Base-by-base conservation (phyloP, 23 red algal species). In the Gracilaria caudata region DNA sequence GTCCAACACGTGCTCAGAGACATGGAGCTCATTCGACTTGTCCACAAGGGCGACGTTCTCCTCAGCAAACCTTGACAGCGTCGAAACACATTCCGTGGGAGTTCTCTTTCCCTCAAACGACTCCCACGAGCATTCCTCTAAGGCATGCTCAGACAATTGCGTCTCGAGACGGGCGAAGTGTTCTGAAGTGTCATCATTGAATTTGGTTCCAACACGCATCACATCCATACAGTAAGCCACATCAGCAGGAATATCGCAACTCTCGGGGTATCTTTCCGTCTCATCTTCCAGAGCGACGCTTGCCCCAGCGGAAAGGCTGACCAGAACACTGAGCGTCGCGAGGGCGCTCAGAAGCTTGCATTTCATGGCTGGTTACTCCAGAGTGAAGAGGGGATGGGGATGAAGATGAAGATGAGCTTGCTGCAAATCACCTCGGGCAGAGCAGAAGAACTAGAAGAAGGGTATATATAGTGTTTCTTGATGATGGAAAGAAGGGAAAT, bases 181-280 rank as follows among this genome's bases (percentile, higher is more conserved):
- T 21, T 75, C 39, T 8, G 70, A 38, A 21, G 39, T 75, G 21
- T 45, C 10, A 47, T 47, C 70, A 26, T 75, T 47, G 38, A 75
- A 75, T 24, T 11, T 45, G 6, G 70, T 46, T 28, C 70, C 70
- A 32, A 75, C 70, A 24, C 70, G 70, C 70, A 75, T 75, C 70
- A 75, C 70, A 47, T 75, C 70, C 70, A 75, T 75, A 40, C 70
- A 75, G 70, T 75, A 75, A 2, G 70, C 70, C n/a, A 75, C 70
- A 75, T 75, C 70, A 5, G 70, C 47, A 23, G 70, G 70, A 33
- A 75, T 38, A 29, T 75, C 43, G 19, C 70, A 75, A 1, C 21
- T 24, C 19, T 75, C 70, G 0, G 70, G 37, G 21, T 29, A 46
- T 40, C 70, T 47, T 26, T 75, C 38, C 21, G 37, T 29, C 21